Evolutionary conservation across 352 stramenopile species (phyloP), one percentile per base, ranked within the genome.

Genomic region (Phytophthora capsici): DNA sequence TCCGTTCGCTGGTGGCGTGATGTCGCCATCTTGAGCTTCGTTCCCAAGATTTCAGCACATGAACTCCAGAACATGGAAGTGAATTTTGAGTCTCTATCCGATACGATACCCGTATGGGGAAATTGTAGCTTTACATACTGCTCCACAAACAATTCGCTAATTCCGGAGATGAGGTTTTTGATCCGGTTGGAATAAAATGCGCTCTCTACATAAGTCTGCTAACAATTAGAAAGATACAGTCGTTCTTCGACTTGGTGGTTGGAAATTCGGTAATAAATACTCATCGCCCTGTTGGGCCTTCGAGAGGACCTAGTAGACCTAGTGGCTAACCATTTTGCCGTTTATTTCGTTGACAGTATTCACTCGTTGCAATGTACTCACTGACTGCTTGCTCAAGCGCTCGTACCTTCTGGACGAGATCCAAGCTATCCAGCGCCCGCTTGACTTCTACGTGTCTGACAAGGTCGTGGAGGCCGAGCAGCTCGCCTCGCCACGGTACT

Each of bases 331-430:
- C 6, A 36, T 36, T 36, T 36, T 36, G n/a, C n/a, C n/a, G n/a
- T n/a, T n/a, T 1, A 36, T 1, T 36, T 10, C 30, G 30, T 10
- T 36, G 30, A 10, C 30, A 36, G 6, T 6, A 36, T 36, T 36
- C 30, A 36, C 30, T 12, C 30, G 30, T 36, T 12, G 30, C 30
- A 10, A 36, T 36, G 30, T 36, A 36, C n/a, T n/a, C 51, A 57
- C 84, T 54, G 88, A 96, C 78, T 93, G 86, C 73, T 89, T 80
- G 69, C 49, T 94, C 19, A 96, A 96, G 84, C 86, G 85, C 77
- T 76, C 73, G 60, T 93, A 94, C 77, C 68, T 96, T 52, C 85
- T 86, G 12, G 86, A 96, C 17, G 86, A 96, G 60, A 92, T 95
- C 66, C 88, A 96, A 66, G 69, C 77, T 51, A 93, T 96, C 63